Evolutionary conservation across 345 rosid species (phyloP), one percentile per base, ranked within the genome.

Genomic region (Citrus unshiu): DNA sequence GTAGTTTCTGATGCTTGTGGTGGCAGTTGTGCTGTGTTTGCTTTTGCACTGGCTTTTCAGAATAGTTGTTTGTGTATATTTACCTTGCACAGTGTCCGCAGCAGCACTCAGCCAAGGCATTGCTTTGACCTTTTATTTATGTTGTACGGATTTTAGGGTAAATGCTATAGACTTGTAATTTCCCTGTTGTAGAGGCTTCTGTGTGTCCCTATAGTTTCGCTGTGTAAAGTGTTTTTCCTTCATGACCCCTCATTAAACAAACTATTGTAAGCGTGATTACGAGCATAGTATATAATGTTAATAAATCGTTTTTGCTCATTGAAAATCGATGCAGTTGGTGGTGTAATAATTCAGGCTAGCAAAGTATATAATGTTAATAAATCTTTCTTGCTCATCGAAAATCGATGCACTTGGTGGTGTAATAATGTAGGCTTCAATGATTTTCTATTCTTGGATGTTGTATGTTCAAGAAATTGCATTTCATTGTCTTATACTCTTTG

Each of bases 21-120:
- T 51, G 56, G 80, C 10, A 49, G 22, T 75, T 69, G 54, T 78
- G 77, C 54, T 40, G 70, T 73, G 78, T 29, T 76, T 78, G 73
- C 73, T 71, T 72, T 60, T 37, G 78, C 80, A 51, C 80, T 72
- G 78, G 71, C 68, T 25, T 75, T 73, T 49, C 40, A 19, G 34
- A 69, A n/a, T n/a, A 69, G 40, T 22, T 27, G 40, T 22, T 34
- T 79, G 35, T 79, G 80, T 83, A 79, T 35, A 76, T 73, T 69
- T 68, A 35, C 34, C 30, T 29, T 46, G 70, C 30, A 75, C 60
- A 34, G 68, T 66, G 80, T 79, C 67, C 29, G 58, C 37, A 68
- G 68, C 72, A 75, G 72, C 72, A 75, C 81, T 56, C 46, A 39
- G 29, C 7, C 19, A 49, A 39, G 30, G 25, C 27, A n/a, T 22